Conservation (phyloP, 148 eudicot species). For the Rhododendron henanense region DNA sequence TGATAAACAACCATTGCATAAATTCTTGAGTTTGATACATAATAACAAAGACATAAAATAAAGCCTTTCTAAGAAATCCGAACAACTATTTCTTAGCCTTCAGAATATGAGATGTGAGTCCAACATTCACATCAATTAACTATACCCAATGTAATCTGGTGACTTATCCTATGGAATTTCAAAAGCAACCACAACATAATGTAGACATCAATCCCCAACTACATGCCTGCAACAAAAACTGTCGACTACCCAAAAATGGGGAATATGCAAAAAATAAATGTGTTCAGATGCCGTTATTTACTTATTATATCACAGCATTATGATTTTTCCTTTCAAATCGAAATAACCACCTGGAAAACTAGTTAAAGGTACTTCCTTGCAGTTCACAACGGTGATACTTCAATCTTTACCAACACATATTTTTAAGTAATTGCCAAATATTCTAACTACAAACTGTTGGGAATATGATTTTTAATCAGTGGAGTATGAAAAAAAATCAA, state of each 20-base stretch:
- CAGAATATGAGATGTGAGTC: not conserved
- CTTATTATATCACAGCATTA: too few species aligned
- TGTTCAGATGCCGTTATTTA: not conserved
- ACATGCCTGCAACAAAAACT: not conserved
- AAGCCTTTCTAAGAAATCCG: not conserved
- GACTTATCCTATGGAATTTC: not conserved
- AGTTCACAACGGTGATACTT: not conserved
- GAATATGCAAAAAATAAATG: not conserved
- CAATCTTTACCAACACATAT: not conserved
- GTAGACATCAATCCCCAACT: constrained; percentile 1
- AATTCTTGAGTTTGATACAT: not conserved
- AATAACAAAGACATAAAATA: not conserved
- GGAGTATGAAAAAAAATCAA: not conserved
- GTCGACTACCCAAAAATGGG: not conserved
- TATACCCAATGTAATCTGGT: not conserved
- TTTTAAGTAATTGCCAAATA: not conserved
- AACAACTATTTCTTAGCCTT: not conserved
- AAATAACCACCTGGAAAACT: not conserved
- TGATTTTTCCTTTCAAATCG: not conserved
- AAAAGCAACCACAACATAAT: not conserved
- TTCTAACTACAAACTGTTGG: not conserved
- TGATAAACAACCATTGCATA: not conserved
- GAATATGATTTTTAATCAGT: not conserved
- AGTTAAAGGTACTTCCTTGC: not conserved
- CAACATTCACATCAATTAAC: not conserved